These are phyloP conservation scores for peach (Prunus persica) DNA, from an alignment of 306 rosid genomes.

Conservation along the genomic window DNA sequence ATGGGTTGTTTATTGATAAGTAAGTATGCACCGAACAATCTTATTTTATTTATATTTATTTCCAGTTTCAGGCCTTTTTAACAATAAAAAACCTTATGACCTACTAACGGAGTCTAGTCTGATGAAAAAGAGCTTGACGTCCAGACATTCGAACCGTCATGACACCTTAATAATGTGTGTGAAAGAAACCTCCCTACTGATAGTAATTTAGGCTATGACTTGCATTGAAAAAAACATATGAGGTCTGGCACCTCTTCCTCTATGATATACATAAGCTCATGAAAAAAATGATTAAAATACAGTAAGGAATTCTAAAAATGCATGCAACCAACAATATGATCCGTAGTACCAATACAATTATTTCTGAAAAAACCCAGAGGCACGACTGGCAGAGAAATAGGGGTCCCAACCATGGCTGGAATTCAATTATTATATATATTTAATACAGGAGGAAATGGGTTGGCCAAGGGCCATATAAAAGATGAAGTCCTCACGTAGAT, in stretches of 20 bases:
- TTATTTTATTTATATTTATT: no score
- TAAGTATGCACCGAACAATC: no score
- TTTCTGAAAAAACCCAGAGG: not conserved
- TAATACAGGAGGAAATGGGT: not conserved
- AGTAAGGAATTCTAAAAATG: not conserved
- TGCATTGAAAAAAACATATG: no score
- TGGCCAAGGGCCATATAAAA: not conserved
- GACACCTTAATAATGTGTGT: rapidly evolving
- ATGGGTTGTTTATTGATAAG: no score
- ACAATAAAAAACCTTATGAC: not conserved
- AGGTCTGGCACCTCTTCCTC: not conserved
- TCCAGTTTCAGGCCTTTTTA: rapidly evolving
- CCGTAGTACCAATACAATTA: not conserved
- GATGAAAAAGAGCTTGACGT: no score
- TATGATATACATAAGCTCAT: not conserved
- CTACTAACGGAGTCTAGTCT: rapidly evolving
- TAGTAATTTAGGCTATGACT: no score
- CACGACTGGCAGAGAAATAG: not conserved
- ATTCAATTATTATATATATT: no score
- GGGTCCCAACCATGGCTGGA: not conserved
- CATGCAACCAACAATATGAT: not conserved
- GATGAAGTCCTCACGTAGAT: constrained; percentile 5
- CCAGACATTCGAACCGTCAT: rapidly evolving
- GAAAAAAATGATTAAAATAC: not conserved
- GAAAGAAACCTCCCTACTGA: rapidly evolving